Conservation (phyloP, 192 early-diverging fungal species). For the Obelidium mucronatum region DNA sequence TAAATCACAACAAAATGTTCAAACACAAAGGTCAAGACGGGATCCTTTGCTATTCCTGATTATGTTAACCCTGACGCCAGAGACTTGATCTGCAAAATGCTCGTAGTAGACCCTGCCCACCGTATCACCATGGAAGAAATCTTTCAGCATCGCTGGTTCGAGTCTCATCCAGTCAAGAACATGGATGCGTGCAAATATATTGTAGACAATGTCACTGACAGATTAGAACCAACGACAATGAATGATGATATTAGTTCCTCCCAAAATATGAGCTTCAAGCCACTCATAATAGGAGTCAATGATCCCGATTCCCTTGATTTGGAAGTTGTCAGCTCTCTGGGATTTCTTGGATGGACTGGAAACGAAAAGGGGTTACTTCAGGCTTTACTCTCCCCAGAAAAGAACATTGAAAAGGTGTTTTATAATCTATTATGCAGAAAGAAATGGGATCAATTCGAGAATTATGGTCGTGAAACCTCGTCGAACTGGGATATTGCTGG, state of each 20-base stretch:
- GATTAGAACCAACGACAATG: not conserved
- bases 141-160: slow-evolving; percentile 69
- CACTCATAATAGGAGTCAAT: slow-evolving; percentile 6
- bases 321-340: slow-evolving; percentile 55
- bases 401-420: slow-evolving; percentile 61
- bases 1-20: slow-evolving; percentile 46
- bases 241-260: not conserved
- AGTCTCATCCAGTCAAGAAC: slow-evolving; percentile 40
- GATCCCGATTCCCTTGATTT: slow-evolving; percentile 46
- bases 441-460: slow-evolving; percentile 58
- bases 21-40: slow-evolving; percentile 58
- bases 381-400: not conserved
- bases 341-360: slow-evolving; percentile 57
- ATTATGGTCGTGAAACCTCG: slow-evolving; percentile 52
- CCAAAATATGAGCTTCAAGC: not conserved
- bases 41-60: slow-evolving; percentile 78
- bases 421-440: slow-evolving; percentile 57
- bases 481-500: slow-evolving; percentile 12
- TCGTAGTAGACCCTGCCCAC: slow-evolving; percentile 83
- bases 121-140: slow-evolving; percentile 64
- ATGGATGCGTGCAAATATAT: slow-evolving; percentile 15
- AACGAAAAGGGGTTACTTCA: slow-evolving; percentile 42
- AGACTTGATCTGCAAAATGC: slow-evolving; percentile 86
- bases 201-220: not conserved
- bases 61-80: slow-evolving; percentile 77